Evolutionary conservation across 345 rosid genomes (phyloP).

Genomic region (Citrus glauca): DNA sequence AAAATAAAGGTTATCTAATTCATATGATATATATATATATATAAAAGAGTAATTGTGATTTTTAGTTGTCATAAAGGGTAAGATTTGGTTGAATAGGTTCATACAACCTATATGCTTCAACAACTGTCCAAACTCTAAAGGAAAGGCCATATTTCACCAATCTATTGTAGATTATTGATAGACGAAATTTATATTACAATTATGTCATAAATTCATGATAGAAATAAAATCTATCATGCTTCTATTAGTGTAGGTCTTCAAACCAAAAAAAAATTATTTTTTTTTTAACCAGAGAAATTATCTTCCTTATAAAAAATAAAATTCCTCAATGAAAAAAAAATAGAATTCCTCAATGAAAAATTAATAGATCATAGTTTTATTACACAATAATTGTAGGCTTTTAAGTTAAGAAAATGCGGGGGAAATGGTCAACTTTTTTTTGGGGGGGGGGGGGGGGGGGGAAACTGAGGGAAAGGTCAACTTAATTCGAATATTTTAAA

Average conservation of each 20-base stretch:
- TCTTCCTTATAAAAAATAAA: not conserved
- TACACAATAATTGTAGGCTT: not conserved
- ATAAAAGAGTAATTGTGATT: not conserved
- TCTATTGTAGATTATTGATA: accelerated
- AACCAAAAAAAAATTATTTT: too few species aligned
- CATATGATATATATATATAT: too few species aligned
- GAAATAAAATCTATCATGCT: too few species aligned
- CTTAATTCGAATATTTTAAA: not conserved
- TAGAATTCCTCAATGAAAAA: not conserved
- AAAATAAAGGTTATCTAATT: not conserved
- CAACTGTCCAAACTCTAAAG: not conserved
- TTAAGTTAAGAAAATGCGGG: not conserved
- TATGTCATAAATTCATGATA: too few species aligned
- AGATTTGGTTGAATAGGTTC: not conserved
- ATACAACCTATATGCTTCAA: not conserved
- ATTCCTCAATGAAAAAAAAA: not conserved
- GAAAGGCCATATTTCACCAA: too few species aligned
- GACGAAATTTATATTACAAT: too few species aligned
- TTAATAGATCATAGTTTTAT: not conserved
- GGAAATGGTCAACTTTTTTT: not conserved
- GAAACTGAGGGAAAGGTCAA: not conserved
- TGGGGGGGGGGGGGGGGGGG: too few species aligned
- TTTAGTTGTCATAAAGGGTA: not conserved
- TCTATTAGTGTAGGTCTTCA: too few species aligned
- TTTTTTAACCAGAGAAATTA: too few species aligned